Base-by-base conservation (phyloP, 2,329 filamentous ascomycete species). In the Pyrenophora teres region DNA sequence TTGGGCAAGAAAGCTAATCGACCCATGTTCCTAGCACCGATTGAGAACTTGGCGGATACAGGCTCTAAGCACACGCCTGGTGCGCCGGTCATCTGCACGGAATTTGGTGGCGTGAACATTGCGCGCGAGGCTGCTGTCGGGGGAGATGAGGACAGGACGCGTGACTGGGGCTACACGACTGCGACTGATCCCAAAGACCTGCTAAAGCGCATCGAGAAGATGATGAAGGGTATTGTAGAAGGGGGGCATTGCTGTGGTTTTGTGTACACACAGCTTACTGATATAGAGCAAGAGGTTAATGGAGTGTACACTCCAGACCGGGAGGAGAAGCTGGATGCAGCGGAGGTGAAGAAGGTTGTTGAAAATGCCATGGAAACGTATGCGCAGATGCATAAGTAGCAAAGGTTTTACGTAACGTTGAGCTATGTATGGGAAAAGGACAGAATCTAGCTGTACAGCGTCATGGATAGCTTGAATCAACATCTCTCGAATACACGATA, bases 401-500 rank as follows among this genome's bases (percentile, higher is more conserved):
- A 30, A 30, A 5, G 27, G 12, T 21, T 30, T 12, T 30, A 13
- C 27, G 12, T 30, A 12, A 30, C 9, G 10, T 30, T 30, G 27
- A 3, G 27, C 27, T 30, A 12, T 30, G 27, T 30, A 30, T 12
- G 2, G 3, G 10, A 13, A 4, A 30, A 13, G 2, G 27, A 12
- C 27, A 13, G 27, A 9, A 12, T 13, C 27, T 13, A 30, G 3
- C 9, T 30, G 4, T 7, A 7, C 12, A 13, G 27, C 10, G 10
- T 13, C 27, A 10, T 12, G 27, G 27, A 8, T 8, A 13, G 8
- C 10, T 13, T 15, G 19, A 36, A n/a, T 39, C 30, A 97, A 73
- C 94, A 97, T 47, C 94, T 80, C 76, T 99, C 94, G 79, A 99
- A 99, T 2, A 97, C 92, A 39, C 90, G 81, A 74, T 99, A 99